Evolutionary conservation across 192 early-diverging fungal species (phyloP).

Genomic region (Coemansia sp.): DNA sequence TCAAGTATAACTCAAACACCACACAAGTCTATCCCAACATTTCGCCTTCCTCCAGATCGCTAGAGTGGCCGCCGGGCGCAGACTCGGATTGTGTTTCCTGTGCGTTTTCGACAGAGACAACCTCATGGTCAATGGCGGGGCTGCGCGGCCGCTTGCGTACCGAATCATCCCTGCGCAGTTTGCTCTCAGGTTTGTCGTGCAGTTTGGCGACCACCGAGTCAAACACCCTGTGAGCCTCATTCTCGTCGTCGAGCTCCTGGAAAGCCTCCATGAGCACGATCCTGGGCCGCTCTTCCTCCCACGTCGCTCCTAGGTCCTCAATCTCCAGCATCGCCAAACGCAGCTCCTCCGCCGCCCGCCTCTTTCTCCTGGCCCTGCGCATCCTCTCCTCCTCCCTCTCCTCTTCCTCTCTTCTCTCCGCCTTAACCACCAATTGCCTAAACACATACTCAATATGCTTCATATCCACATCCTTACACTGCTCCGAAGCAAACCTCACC

Average conservation of each 20-base stretch:
- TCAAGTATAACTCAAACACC: no score
- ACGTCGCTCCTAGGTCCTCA: conserved; percentile 45
- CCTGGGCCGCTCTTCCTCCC: conserved; percentile 60
- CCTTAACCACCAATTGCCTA: conserved; percentile 60
- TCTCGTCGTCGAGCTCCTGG: conserved; percentile 63
- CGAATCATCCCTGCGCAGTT: conserved; percentile 13
- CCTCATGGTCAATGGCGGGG: conserved; percentile 4
- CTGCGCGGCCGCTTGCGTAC: conserved; percentile 31
- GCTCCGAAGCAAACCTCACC: conserved; percentile 41
- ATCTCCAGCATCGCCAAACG: neutral
- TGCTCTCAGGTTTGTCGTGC: conserved; percentile 44
- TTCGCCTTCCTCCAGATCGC: conserved; percentile 48
- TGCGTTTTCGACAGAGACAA: neutral
- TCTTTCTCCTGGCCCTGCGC: conserved; percentile 51
- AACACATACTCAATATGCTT: conserved; percentile 25
- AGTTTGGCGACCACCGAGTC: conserved; percentile 65
- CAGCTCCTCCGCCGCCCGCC: conserved; percentile 55
- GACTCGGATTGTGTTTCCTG: neutral
- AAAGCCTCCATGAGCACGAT: conserved; percentile 56
- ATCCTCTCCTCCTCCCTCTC: conserved; percentile 68
- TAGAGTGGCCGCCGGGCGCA: conserved; percentile 3
- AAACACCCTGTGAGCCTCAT: conserved; percentile 67
- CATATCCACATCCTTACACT: neutral
- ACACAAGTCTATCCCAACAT: conserved; percentile 22
- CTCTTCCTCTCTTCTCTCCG: conserved; percentile 60